Evolutionary conservation across 192 early-diverging fungal genomes (phyloP).

Genomic region (Spinellus fusiger): DNA sequence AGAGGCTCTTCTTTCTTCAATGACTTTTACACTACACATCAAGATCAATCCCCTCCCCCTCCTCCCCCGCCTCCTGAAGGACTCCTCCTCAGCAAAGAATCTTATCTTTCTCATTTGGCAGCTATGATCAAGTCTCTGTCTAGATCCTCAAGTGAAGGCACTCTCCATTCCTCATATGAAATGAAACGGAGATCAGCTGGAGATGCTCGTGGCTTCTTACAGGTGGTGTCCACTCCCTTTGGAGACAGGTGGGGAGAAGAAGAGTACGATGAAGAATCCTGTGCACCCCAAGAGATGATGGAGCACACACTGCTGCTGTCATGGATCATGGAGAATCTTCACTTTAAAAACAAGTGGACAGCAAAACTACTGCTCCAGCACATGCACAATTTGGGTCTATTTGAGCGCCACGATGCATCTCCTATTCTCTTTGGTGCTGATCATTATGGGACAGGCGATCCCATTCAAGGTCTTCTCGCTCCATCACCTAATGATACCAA

Average conservation of each 20-base stretch:
- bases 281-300: constrained; percentile 19
- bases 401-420: constrained; percentile 46
- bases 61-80: too few relatives aligned
- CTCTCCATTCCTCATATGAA: neutral
- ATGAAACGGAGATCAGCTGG: constrained; percentile 13
- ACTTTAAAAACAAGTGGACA: constrained; percentile 28
- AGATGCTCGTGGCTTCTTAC: constrained; percentile 14
- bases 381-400: constrained; percentile 46
- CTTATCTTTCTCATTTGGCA: constrained; percentile 44
- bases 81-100: constrained; percentile 33
- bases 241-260: neutral
- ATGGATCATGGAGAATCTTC: constrained; percentile 33
- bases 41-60: too few relatives aligned
- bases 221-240: constrained; percentile 18
- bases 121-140: constrained; percentile 33
- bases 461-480: neutral
- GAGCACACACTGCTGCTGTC: constrained; percentile 20
- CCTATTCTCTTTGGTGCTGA: constrained; percentile 28
- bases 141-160: neutral
- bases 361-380: constrained; percentile 44
- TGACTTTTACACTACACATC: constrained; percentile 40
- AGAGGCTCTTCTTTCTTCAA: constrained; percentile 28
- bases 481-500: neutral
- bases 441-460: neutral
- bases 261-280: neutral